These are phyloP conservation scores for Globisporangium middletonii DNA, from an alignment of 352 stramenopile genomes.

Conservation along the genomic window DNA sequence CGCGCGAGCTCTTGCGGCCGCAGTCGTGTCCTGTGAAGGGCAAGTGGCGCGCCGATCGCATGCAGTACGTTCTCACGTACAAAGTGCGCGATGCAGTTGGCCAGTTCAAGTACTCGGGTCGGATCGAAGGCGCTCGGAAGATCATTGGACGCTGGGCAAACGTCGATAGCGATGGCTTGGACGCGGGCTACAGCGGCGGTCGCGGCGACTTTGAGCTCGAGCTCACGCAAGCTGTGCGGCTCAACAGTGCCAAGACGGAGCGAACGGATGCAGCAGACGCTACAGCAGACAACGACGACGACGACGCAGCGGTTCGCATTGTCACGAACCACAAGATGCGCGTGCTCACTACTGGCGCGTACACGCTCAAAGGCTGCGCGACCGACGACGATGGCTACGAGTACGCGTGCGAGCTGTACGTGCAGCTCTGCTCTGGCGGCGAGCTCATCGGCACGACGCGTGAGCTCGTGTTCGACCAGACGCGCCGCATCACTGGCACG, in stretches of 20 bases:
- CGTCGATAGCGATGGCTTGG: slow-evolving; percentile 40
- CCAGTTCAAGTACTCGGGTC: slow-evolving; percentile 53
- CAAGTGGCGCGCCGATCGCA: slow-evolving; percentile 44
- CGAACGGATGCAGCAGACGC: background rate
- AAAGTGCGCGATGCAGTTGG: slow-evolving; percentile 58
- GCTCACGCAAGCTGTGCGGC: slow-evolving; percentile 22
- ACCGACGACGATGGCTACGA: slow-evolving; percentile 69
- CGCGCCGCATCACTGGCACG: slow-evolving; percentile 25
- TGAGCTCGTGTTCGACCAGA: slow-evolving; percentile 60
- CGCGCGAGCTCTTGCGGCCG: slow-evolving; percentile 51
- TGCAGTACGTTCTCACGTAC: slow-evolving; percentile 60
- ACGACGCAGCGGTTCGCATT: background rate
- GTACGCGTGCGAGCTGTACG: slow-evolving; percentile 49
- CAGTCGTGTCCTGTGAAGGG: slow-evolving; percentile 46
- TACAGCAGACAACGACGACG: slow-evolving; percentile 22
- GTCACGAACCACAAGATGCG: slow-evolving; percentile 14
- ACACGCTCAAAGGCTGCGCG: slow-evolving; percentile 47
- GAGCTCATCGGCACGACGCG: slow-evolving; percentile 29
- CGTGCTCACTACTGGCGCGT: slow-evolving; percentile 47
- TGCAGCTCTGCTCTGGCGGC: slow-evolving; percentile 35
- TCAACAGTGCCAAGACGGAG: background rate
- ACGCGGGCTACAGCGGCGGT: slow-evolving; percentile 41
- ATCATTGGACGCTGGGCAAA: slow-evolving; percentile 56
- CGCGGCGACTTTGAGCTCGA: slow-evolving; percentile 52
- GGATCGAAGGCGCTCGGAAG: slow-evolving; percentile 22